Percentiles rank a stretch among this genome's conserved stretches.
These are phyloP conservation scores for Sungouiozyma ichnusensis DNA, from an alignment of 805 yeast genomes.

Conservation along the genomic window DNA sequence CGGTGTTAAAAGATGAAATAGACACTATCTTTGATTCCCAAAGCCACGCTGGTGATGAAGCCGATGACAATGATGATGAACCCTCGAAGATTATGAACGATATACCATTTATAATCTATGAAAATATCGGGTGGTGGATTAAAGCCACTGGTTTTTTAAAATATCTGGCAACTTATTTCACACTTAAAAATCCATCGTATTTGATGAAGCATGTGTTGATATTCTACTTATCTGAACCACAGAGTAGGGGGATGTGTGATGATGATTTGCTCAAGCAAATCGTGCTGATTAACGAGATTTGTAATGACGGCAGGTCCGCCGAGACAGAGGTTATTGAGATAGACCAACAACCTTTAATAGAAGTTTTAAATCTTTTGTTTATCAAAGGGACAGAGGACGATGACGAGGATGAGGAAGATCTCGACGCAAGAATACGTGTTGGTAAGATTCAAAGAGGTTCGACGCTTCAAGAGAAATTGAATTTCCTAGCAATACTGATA, in stretches of 20 bases:
- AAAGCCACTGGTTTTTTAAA: constrained; percentile 5
- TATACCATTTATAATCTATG: constrained; percentile 14
- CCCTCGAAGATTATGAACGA: no score
- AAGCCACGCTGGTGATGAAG: neutral
- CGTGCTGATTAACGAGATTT: neutral
- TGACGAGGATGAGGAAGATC: no score
- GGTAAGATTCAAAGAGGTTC: neutral
- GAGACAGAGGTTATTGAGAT: neutral
- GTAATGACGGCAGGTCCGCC: neutral
- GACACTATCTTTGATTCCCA: neutral
- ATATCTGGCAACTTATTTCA: constrained; percentile 5
- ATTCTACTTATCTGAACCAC: neutral
- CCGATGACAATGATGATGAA: constrained; percentile 1
- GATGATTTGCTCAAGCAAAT: neutral
- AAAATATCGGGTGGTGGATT: constrained; percentile 9
- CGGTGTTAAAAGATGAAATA: neutral
- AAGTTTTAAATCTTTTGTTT: neutral
- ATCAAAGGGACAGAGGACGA: neutral
- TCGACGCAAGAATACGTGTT: neutral
- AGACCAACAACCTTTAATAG: neutral
- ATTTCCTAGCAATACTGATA: neutral
- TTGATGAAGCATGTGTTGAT: neutral
- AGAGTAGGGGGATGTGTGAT: neutral
- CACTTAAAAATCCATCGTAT: constrained; percentile 2
- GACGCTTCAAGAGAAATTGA: neutral